Evolutionary conservation across 257 asterid species (phyloP), one percentile per base, ranked within the genome.

Genomic region (Thymus quinquecostatus): DNA sequence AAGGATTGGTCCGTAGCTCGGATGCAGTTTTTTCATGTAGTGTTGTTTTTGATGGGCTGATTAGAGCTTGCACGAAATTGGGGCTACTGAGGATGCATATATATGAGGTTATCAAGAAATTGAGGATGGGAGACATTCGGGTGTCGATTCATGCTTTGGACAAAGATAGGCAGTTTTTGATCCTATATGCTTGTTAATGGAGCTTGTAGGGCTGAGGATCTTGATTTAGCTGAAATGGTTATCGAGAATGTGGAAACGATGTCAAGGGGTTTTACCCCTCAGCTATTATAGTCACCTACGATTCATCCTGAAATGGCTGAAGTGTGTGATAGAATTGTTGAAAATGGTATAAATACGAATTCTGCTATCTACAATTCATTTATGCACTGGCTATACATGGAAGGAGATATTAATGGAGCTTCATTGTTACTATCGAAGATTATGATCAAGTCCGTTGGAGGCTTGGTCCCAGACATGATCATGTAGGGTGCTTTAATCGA

Each of bases 121-220:
- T 73, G 70, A 84, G 81, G 70, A 50, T 62, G 68, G 73, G 72
- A 28, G 80, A 78, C 43, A n/a, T 38, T 81, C 43, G 60, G 66
- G 82, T 90, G 45, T 89, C 97, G 0, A 68, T 90, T 78, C 89
- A 86, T 75, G 96, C 97, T 1, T 84, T 92, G 97, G 90, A 92
- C 83, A 87, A 92, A 21, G 21, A 21, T 21, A 21, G 21, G 21
- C 21, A 21, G 21, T 21, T 21, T 21, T 21, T 21, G 21, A 65
- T 75, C 88, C 83, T 90, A 92, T 69, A 85, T 90, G 95, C 84
- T 92, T 59, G 55, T 92, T 12, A 88, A 90, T 65, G 96, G 95
- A 47, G 96, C 92, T 79, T 88, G 94, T 72, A 80, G 80, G 32
- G 82, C 60, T 0, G 77, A 73, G 59, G 87, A 86, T 28, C 75